Conservation (phyloP, 805 yeast genomes). For the Yarrowia hollandica region DNA sequence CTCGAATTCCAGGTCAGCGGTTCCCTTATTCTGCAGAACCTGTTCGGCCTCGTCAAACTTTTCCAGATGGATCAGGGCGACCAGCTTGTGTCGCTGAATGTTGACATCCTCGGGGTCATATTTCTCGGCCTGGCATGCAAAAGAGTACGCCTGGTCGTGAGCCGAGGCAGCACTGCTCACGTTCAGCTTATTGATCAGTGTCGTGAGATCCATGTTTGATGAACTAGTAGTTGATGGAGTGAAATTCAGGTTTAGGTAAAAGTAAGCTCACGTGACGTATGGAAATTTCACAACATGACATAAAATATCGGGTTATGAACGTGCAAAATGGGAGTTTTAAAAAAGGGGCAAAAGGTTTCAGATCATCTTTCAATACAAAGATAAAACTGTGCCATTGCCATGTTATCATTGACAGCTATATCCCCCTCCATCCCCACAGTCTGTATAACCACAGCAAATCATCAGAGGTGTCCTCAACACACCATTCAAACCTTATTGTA, state of each 20-base stretch:
- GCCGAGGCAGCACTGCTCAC: conserved; percentile 19
- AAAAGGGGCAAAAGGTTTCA: too few species aligned
- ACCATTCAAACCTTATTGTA: too few species aligned
- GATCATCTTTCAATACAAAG: too few species aligned
- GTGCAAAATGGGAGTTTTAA: too few species aligned
- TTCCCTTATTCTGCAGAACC: conserved; percentile 42
- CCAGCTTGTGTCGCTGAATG: conserved; percentile 49
- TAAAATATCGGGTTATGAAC: too few species aligned
- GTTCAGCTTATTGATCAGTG: conserved; percentile 21
- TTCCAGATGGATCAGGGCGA: conserved; percentile 62
- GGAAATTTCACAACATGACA: too few species aligned
- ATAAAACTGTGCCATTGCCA: too few species aligned
- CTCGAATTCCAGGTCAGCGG: conserved; percentile 40
- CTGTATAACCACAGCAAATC: too few species aligned
- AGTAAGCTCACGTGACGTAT: conserved; percentile 6
- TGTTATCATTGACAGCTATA: too few species aligned
- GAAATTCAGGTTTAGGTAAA: conserved; percentile 10
- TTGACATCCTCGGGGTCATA: conserved; percentile 38
- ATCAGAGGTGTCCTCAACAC: too few species aligned
- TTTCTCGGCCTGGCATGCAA: conserved; percentile 25
- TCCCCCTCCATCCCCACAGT: too few species aligned
- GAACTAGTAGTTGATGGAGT: background rate
- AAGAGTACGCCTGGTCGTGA: conserved; percentile 1
- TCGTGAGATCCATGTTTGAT: conserved; percentile 23
- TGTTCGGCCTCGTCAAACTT: conserved; percentile 52